Base-by-base conservation (phyloP, 345 rosid genomes). In the Populus euphratica region DNA sequence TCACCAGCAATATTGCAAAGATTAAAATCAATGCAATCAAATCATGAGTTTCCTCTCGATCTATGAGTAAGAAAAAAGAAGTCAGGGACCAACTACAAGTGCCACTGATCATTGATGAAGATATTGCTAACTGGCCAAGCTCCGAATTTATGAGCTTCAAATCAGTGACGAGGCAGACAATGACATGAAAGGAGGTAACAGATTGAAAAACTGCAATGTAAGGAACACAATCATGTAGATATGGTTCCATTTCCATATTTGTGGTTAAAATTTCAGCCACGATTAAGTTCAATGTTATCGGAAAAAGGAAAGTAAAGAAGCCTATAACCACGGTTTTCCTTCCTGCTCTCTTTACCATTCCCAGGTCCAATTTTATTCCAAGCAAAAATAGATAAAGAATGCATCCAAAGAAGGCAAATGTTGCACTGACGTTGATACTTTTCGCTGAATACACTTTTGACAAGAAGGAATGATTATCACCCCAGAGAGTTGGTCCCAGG, bases 351-450 rank as follows among this genome's bases (percentile, higher is more conserved):
- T 3, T 78, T 16, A 78, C 43, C 77, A 78, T 64, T 11, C 77
- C 39, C 73, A 73, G 1, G 64, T 78, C 81, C 77, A 56, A 67
- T 69, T 81, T 77, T 8, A 63, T 71, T 50, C 82, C 81, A 29
- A 78, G 33, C 12, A 80, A 43, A 69, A 83, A 78, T 36, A 77
- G 8, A 44, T 43, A 72, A 6, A 83, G 33, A 73, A 77, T 18
- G 56, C 70, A 80, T 21, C 86, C 81, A 25, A 80, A 73, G 4
- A 68, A 56, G 14, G 86, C 78, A 25, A 77, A 62, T n/a, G 86
- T 83, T 70, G 70, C 52, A 17, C 31, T 61, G 36, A 68, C 18
- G 10, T 77, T 33, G 61, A 29, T 68, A 20, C 84, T 68, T 29
- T 61, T 35, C 8, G 2, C 4, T 50, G 81, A 65, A 69, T 67